Evolutionary conservation across 73 alveolate species (phyloP).

Genomic region (Symbiodinium natans): DNA sequence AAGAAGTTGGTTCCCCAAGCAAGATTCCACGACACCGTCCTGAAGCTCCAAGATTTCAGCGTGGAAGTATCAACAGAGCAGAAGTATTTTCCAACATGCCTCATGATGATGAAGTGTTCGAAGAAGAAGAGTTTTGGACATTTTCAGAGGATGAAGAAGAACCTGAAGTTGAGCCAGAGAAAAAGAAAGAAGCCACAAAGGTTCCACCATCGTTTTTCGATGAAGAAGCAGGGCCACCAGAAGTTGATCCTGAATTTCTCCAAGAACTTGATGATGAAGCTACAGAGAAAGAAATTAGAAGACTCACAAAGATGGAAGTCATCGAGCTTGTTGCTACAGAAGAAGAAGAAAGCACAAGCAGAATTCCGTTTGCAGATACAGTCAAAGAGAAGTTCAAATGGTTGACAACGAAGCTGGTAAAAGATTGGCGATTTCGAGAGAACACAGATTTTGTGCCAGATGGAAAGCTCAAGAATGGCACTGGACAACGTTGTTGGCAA

Average conservation of each 20-base stretch:
- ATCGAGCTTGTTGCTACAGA: background rate
- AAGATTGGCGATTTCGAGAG: no score
- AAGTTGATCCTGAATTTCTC: background rate
- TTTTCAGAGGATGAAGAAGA: background rate
- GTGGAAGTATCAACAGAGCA: background rate
- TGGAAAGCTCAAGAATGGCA: no score
- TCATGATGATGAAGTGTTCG: background rate
- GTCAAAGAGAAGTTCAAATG: background rate
- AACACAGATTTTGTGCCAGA: no score
- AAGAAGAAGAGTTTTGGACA: background rate
- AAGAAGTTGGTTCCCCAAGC: background rate
- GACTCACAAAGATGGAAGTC: background rate
- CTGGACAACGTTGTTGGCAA: no score
- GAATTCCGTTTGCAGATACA: background rate
- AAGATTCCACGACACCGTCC: background rate
- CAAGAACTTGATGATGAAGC: background rate
- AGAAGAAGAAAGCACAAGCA: background rate
- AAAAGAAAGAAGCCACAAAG: background rate
- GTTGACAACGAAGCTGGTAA: no score
- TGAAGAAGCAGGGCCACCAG: background rate
- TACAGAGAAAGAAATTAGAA: background rate
- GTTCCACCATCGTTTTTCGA: background rate
- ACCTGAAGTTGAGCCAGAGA: background rate
- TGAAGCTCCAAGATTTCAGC: no score
- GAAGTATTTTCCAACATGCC: background rate